Evolutionary conservation across 1,139 yeast genomes (phyloP).

Genomic region (Geotrichum phurueaensis): DNA sequence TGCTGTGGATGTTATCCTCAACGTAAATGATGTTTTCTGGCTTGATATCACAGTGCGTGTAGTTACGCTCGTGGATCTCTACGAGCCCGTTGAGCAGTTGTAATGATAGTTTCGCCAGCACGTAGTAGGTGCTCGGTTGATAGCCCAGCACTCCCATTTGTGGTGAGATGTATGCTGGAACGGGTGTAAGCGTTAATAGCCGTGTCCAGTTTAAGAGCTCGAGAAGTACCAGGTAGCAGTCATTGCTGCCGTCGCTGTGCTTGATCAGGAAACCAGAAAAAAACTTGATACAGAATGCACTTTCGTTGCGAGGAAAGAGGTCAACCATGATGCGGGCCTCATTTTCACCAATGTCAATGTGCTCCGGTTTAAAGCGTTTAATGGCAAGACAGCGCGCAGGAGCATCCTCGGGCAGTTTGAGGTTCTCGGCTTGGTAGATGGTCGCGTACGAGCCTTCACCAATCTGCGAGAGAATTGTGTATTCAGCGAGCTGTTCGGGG

Average conservation of each 20-base stretch:
- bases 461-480: slow-evolving; percentile 1
- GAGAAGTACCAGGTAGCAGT: slow-evolving; percentile 18
- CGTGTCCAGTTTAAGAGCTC: slow-evolving; percentile 20
- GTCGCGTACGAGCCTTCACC: slow-evolving; percentile 19
- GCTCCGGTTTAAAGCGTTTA: slow-evolving; percentile 18
- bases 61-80: slow-evolving; percentile 43
- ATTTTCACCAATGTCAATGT: slow-evolving; percentile 17
- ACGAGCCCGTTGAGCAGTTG: slow-evolving; percentile 25
- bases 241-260: neutral
- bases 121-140: slow-evolving; percentile 6
- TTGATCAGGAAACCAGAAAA: slow-evolving; percentile 17
- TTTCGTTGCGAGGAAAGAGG: neutral
- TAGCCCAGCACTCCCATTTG: neutral
- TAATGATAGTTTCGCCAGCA: slow-evolving; percentile 24
- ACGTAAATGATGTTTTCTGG: slow-evolving; percentile 65
- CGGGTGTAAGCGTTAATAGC: slow-evolving; percentile 11
- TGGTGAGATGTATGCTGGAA: neutral
- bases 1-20: slow-evolving; percentile 12
- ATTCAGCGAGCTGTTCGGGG: neutral
- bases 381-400: slow-evolving; percentile 21
- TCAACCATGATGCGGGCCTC: slow-evolving; percentile 16
- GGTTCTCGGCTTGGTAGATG: slow-evolving; percentile 20
- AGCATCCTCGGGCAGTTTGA: slow-evolving; percentile 7
- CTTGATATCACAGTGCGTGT: slow-evolving; percentile 76
- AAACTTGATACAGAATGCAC: slow-evolving; percentile 7